Conservation (phyloP, 345 rosid species). For the Gynandropsis gynandra region DNA sequence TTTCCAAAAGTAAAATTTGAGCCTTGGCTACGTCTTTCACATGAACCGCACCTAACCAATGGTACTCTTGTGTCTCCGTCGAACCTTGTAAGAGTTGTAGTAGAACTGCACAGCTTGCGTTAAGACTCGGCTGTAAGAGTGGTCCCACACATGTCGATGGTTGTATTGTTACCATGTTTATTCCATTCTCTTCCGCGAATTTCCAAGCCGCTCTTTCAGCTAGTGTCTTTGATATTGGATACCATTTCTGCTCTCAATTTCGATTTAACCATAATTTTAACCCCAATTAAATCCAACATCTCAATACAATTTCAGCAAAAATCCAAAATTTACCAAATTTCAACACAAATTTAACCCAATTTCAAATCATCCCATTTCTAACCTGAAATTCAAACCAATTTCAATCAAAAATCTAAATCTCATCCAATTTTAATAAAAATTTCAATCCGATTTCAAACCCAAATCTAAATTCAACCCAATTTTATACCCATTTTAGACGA, state of each 20-base stretch:
- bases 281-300: no score
- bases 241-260: slow-evolving; percentile 48
- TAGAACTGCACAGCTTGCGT: slow-evolving; percentile 72
- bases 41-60: slow-evolving; percentile 78
- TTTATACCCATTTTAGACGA: no score
- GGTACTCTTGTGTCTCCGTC: slow-evolving; percentile 49
- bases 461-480: no score
- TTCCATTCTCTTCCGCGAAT: slow-evolving; percentile 48
- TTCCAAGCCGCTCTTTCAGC: slow-evolving; percentile 87
- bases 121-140: slow-evolving; percentile 55
- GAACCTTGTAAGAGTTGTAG: slow-evolving; percentile 60
- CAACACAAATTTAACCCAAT: neutral
- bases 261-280: slow-evolving; percentile 3
- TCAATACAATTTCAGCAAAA: neutral
- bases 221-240: slow-evolving; percentile 67
- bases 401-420: no score
- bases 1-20: slow-evolving; percentile 51
- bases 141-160: slow-evolving; percentile 79
- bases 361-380: no score
- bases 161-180: slow-evolving; percentile 61
- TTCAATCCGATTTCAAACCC: no score
- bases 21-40: slow-evolving; percentile 71
- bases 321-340: neutral
- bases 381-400: no score
- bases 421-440: no score